Conservation (phyloP, 2,329 filamentous ascomycete genomes). For the Hypoxylon sp. region DNA sequence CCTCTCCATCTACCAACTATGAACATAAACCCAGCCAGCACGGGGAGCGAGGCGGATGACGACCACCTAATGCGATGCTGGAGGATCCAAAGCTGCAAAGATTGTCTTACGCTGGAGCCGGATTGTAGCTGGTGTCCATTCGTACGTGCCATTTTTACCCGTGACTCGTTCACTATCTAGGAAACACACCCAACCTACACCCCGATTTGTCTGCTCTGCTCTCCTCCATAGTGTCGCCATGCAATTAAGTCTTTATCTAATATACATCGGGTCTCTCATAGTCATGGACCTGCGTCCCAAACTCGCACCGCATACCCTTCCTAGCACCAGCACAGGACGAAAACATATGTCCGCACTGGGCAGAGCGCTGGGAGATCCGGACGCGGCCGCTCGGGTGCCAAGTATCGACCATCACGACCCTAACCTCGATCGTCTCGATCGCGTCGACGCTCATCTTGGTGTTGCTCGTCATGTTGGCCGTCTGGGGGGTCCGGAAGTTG, state of each 20-base stretch:
- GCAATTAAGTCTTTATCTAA: slow-evolving; percentile 1
- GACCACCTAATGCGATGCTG: slow-evolving; percentile 66
- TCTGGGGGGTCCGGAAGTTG: slow-evolving; percentile 30
- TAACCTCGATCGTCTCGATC: slow-evolving; percentile 55
- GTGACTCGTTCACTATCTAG: too few relatives aligned
- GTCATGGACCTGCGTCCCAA: slow-evolving; percentile 70
- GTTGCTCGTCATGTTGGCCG: slow-evolving; percentile 43
- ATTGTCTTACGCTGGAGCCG: slow-evolving; percentile 59
- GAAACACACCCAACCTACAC: too few relatives aligned
- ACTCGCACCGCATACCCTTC: slow-evolving; percentile 61
- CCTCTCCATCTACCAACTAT: slow-evolving; percentile 12
- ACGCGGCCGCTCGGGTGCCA: slow-evolving; percentile 56
- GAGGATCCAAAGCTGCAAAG: slow-evolving; percentile 64
- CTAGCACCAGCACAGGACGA: slow-evolving; percentile 67
- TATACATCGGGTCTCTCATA: slow-evolving; percentile 44
- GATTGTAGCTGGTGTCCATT: slow-evolving; percentile 69
- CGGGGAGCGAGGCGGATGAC: slow-evolving; percentile 46
- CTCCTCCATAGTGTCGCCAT: not conserved
- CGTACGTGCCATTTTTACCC: slow-evolving; percentile 56
- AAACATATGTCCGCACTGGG: slow-evolving; percentile 67
- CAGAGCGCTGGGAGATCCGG: slow-evolving; percentile 60
- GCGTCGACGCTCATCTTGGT: slow-evolving; percentile 50
- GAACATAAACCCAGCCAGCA: slow-evolving; percentile 15
- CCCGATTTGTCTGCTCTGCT: too few relatives aligned
- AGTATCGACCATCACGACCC: slow-evolving; percentile 58